A percentile compares a stretch with the other conserved stretches of the same genome.
phyloP scores from a whole-genome alignment of 139 green algal genomes.

The Chlamydomonas schloesseri region DNA sequence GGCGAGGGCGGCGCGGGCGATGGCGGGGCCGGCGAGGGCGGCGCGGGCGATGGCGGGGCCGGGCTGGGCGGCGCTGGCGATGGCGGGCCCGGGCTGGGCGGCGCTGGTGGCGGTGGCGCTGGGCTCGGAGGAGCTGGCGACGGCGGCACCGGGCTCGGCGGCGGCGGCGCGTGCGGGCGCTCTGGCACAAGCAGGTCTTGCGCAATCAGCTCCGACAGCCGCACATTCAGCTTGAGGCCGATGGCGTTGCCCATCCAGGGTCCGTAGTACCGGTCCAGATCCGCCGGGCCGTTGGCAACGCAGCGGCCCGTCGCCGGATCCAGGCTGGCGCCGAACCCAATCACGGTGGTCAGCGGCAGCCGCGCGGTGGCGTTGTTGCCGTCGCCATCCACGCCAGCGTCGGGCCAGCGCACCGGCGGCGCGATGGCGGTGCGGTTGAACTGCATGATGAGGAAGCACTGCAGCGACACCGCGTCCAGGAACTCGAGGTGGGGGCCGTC shows the following conservation, averaged over 20 bases:
- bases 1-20: too few species aligned
- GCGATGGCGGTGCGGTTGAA: background rate
- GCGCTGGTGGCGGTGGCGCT: background rate
- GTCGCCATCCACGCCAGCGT: too few species aligned
- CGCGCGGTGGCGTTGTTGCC: background rate
- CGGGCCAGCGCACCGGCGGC: too few species aligned
- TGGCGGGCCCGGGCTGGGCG: background rate
- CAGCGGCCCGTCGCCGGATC: background rate
- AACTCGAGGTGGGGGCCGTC: background rate
- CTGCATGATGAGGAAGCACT: background rate
- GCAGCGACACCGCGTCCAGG: background rate
- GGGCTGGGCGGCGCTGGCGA: background rate
- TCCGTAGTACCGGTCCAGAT: background rate
- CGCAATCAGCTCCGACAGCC: background rate
- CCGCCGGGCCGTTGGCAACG: too few species aligned
- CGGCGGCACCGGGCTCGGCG: background rate
- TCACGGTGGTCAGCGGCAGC: background rate
- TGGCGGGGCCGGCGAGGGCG: background rate
- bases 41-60: background rate
- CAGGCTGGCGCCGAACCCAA: background rate
- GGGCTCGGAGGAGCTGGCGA: background rate
- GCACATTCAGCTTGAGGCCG: background rate
- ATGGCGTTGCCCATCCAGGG: background rate
- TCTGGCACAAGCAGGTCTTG: background rate
- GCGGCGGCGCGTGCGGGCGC: too few species aligned